These are phyloP conservation scores for Neospermospora avenae DNA, from an alignment of 2,329 filamentous ascomycete genomes.

Conservation along the genomic window DNA sequence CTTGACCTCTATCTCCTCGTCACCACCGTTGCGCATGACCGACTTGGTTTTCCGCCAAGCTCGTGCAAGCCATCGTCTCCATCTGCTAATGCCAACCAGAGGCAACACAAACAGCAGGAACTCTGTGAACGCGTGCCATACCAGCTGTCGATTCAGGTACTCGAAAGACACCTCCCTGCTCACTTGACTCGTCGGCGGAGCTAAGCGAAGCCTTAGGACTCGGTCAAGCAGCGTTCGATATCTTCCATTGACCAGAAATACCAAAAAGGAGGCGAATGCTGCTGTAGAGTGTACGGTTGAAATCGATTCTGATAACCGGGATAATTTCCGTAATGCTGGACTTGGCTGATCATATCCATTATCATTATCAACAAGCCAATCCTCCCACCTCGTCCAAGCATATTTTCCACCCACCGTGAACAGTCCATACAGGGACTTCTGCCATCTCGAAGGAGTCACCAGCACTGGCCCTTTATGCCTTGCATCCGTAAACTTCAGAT, in stretches of 20 bases:
- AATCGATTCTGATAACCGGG: constrained; percentile 63
- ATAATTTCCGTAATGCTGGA: constrained; percentile 53
- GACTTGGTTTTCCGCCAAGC: constrained; percentile 80
- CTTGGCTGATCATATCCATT: constrained; percentile 67
- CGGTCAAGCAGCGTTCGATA: constrained; percentile 91
- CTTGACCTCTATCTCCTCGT: constrained; percentile 50
- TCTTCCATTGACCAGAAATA: constrained; percentile 86
- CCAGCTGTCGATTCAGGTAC: constrained; percentile 93
- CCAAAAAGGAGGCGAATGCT: constrained; percentile 79
- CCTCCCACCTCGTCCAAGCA: constrained; percentile 88
- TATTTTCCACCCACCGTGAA: constrained; percentile 86
- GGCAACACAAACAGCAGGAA: constrained; percentile 97
- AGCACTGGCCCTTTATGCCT: constrained; percentile 60
- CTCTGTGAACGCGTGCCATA: constrained; percentile 99
- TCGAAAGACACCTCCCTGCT: constrained; percentile 94
- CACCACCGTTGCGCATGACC: constrained; percentile 51
- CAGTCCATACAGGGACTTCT: constrained; percentile 81
- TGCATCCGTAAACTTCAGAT: constrained; percentile 85
- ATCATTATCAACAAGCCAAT: constrained; percentile 74
- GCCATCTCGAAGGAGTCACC: constrained; percentile 70
- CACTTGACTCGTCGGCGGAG: constrained; percentile 80
- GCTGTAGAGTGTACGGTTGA: constrained; percentile 77
- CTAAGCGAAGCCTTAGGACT: constrained; percentile 76
- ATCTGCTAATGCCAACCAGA: constrained; percentile 89
- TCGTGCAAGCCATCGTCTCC: constrained; percentile 84